Evolutionary conservation across 352 stramenopile species (phyloP), one percentile per base, ranked within the genome.

Genomic region (Thalassiosira livingstoniorum): DNA sequence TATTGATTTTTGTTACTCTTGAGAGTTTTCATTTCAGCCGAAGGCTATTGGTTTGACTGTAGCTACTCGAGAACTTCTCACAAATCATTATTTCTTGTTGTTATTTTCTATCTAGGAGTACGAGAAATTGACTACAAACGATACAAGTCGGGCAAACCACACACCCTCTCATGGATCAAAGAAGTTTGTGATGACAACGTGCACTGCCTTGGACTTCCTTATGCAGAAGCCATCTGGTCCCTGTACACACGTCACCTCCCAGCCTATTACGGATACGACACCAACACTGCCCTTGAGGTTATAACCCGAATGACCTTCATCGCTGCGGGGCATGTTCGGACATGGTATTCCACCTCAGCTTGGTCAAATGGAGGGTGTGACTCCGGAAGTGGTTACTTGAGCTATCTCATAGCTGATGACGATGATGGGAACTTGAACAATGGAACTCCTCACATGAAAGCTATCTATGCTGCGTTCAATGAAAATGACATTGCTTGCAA

Each of bases 401-500:
- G 29, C 0, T 72, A 72, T 25, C 47, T 72, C 21, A 29, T 62
- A 31, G 63, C 63, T 34, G 67, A 76, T 31, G 37, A 66, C 67
- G 47, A 58, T 58, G 53, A 76, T 67, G 67, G 67, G 21, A 66
- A 76, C 34, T 5, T 76, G 10, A 18, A 2, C 23, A 67, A 76
- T 57, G 67, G 67, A 31, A 58, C 47, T 29, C 47, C 47, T 7
- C 47, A 58, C n/a, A 58, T 58, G 47, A 34, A 32, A 34, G 67
- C 67, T 27, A 76, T 76, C 45, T 70, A 81, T 60, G 35, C 67
- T n/a, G 62, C 73, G 27, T 75, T 75, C 27, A 61, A 63, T 32
- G 35, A 68, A 3, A 37, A 73, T 47, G 35, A 81, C 23, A 81
- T 81, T 67, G 73, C 73, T 21, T 81, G 73, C 34, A 32, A 66